Evolutionary conservation across 2,329 filamentous ascomycete species (phyloP).

Genomic region (Tolypocladium inflatum): DNA sequence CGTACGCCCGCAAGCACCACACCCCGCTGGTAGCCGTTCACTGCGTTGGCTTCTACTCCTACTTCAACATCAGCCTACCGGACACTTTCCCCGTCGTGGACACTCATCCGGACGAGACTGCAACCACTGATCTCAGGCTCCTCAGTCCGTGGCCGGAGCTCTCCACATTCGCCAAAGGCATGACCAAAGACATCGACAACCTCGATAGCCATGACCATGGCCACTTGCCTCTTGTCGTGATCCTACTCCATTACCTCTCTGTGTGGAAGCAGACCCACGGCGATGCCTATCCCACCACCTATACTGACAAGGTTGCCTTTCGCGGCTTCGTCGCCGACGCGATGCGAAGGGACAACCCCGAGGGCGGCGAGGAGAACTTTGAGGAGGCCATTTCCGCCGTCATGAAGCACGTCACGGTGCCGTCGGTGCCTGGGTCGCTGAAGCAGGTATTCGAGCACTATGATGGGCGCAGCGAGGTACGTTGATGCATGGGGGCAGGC

Average conservation of each 20-base stretch:
- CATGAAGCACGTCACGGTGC: slow-evolving; percentile 70
- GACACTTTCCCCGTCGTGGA: slow-evolving; percentile 87
- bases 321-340: slow-evolving; percentile 57
- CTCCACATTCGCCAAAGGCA: slow-evolving; percentile 50
- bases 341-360: slow-evolving; percentile 62
- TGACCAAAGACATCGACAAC: slow-evolving; percentile 59
- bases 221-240: slow-evolving; percentile 77
- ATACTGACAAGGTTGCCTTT: slow-evolving; percentile 82
- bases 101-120: slow-evolving; percentile 83
- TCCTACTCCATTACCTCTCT: slow-evolving; percentile 74
- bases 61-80: slow-evolving; percentile 71
- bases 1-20: slow-evolving; percentile 42
- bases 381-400: slow-evolving; percentile 85
- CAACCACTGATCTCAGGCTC: slow-evolving; percentile 76
- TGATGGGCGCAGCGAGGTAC: slow-evolving; percentile 36
- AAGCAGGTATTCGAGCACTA: slow-evolving; percentile 70
- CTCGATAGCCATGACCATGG: slow-evolving; percentile 77
- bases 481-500: slow-evolving; percentile 14
- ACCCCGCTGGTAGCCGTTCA: slow-evolving; percentile 76
- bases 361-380: slow-evolving; percentile 93
- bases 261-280: slow-evolving; percentile 67
- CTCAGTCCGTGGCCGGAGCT: slow-evolving; percentile 82
- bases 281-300: slow-evolving; percentile 60
- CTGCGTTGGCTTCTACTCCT: slow-evolving; percentile 86
- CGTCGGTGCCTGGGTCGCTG: slow-evolving; percentile 58